phyloP scores from a whole-genome alignment of 75 land plant species.

The Isoetes taiwanensis region DNA sequence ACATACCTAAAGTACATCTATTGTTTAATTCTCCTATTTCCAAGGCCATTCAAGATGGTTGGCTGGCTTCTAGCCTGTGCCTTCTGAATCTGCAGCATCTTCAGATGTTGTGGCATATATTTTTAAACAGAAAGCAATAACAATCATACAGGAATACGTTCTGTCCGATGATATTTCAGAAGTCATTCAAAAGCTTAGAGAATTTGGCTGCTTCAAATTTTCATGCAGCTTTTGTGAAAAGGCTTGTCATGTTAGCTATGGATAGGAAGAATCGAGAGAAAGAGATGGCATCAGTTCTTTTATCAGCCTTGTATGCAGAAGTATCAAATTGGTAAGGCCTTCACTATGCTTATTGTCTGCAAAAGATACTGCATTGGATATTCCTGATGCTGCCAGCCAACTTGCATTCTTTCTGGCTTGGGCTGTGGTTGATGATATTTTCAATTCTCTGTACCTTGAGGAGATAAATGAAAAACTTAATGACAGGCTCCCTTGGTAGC shows the following conservation, averaged over 20 bases:
- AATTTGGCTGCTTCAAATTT: conserved; percentile 68
- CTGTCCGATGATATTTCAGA: conserved; percentile 85
- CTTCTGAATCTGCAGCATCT: conserved; percentile 16
- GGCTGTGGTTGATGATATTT: conserved; percentile 87
- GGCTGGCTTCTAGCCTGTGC: conserved; percentile 42
- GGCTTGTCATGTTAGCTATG: conserved; percentile 65
- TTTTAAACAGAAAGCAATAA: conserved; percentile 55
- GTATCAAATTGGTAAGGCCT: conserved; percentile 65
- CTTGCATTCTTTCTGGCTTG: conserved; percentile 77
- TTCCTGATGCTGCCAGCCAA: conserved; percentile 78
- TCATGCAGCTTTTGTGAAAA: conserved; percentile 66
- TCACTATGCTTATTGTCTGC: conserved; percentile 68
- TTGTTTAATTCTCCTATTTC: conserved; percentile 33
- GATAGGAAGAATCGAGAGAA: conserved; percentile 64
- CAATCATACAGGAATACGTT: conserved; percentile 82
- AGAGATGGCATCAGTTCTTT: conserved; percentile 78
- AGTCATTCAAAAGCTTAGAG: conserved; percentile 62
- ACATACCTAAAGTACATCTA: conserved; percentile 62
- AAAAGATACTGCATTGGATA: conserved; percentile 83
- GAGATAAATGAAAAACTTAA: conserved; percentile 55
- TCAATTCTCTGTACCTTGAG: conserved; percentile 70
- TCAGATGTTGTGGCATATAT: conserved; percentile 18
- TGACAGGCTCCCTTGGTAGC: conserved; percentile 47
- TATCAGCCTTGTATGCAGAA: conserved; percentile 57
- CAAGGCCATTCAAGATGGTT: conserved; percentile 64